phyloP scores from a whole-genome alignment of 257 asterid genomes.

The Scutellaria galericulata region DNA sequence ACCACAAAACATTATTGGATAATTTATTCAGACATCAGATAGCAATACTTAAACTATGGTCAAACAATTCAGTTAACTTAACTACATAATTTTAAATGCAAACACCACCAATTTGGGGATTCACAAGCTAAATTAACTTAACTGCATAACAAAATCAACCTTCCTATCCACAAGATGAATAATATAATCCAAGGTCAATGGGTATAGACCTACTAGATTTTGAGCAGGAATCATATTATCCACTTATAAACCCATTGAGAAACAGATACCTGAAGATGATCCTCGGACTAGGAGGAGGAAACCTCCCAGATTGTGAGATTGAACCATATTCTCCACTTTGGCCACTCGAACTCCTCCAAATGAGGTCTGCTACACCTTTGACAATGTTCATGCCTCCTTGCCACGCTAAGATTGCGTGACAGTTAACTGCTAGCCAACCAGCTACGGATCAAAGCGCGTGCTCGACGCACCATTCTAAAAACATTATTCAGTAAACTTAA shows the following conservation, averaged over 20 bases:
- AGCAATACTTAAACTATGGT: background rate
- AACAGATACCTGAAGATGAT: slow-evolving; percentile 73
- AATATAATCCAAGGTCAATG: background rate
- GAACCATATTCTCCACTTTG: slow-evolving; percentile 64
- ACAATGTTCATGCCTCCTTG: slow-evolving; percentile 83
- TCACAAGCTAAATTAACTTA: background rate
- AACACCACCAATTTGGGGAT: no score
- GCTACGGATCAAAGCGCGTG: slow-evolving; percentile 16
- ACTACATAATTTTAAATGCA: background rate
- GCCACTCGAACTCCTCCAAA: slow-evolving; percentile 76
- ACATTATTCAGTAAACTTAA: no score
- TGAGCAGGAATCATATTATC: slow-evolving; percentile 19
- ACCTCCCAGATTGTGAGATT: slow-evolving; percentile 59
- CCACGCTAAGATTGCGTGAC: slow-evolving; percentile 36
- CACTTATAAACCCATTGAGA: slow-evolving; percentile 3
- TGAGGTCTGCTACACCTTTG: slow-evolving; percentile 94
- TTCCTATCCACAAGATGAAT: slow-evolving; percentile 11
- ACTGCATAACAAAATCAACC: slow-evolving; percentile 15
- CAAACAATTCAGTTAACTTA: slow-evolving; percentile 18
- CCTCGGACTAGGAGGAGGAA: slow-evolving; percentile 61
- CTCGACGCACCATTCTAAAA: no score
- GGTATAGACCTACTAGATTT: slow-evolving; percentile 22
- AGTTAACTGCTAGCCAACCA: slow-evolving; percentile 50
- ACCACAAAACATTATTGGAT: slow-evolving; percentile 11
- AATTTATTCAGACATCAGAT: slow-evolving; percentile 20